These are phyloP conservation scores for Globisporangium perplexum DNA, from an alignment of 352 stramenopile genomes.

Conservation along the genomic window DNA sequence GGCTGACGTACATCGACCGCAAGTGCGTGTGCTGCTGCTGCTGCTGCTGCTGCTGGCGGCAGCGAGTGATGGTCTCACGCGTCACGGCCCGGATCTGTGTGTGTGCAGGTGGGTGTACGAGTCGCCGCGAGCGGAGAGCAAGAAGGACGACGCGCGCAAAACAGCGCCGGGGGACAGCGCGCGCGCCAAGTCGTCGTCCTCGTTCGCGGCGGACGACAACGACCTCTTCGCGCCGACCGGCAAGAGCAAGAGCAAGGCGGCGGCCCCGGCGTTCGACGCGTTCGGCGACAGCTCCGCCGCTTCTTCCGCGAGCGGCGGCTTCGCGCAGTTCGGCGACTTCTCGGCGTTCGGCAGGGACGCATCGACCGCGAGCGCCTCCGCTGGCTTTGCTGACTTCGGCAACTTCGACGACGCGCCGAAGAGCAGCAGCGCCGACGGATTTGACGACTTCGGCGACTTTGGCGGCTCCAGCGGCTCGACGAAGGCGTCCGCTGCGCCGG, in stretches of 20 bases:
- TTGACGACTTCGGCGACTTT: constrained; percentile 62
- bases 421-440: constrained; percentile 11
- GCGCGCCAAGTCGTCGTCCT: constrained; percentile 29
- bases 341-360: constrained; percentile 49
- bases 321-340: constrained; percentile 73
- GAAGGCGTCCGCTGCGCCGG: constrained; percentile 20
- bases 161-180: constrained; percentile 19
- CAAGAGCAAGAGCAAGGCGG: constrained; percentile 16
- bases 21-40: constrained; percentile 36
- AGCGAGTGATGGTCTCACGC: too few species aligned
- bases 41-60: background rate
- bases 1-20: constrained; percentile 82
- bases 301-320: constrained; percentile 21
- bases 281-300: constrained; percentile 15
- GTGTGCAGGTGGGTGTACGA: constrained; percentile 68
- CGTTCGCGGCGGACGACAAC: constrained; percentile 23
- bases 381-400: constrained; percentile 50
- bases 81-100: too few species aligned
- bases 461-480: constrained; percentile 16
- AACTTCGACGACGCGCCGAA: constrained; percentile 26
- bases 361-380: constrained; percentile 25
- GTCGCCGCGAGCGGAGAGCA: constrained; percentile 42
- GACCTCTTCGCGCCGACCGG: constrained; percentile 42
- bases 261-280: constrained; percentile 25
- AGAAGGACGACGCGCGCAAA: constrained; percentile 33